Percentiles rank a stretch among this genome's conserved stretches.
These are phyloP conservation scores for Periconia digitata DNA, from an alignment of 2,329 filamentous ascomycete genomes.

Conservation along the genomic window DNA sequence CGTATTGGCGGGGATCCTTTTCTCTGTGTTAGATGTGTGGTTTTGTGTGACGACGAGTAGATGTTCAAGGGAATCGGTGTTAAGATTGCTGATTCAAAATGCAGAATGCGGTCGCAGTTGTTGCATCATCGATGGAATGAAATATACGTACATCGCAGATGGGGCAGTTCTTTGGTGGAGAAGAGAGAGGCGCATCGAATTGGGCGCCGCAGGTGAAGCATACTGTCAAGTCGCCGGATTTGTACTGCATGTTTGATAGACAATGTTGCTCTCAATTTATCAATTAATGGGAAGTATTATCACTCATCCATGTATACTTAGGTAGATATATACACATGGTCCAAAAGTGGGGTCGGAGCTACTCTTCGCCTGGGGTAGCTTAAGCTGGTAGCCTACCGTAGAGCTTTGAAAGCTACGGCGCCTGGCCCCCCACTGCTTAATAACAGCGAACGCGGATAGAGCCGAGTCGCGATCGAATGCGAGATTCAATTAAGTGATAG, in stretches of 20 bases:
- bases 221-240: slow-evolving; percentile 53
- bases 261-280: no score
- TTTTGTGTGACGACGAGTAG: background rate
- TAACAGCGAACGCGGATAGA: slow-evolving; percentile 1
- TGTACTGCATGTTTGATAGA: slow-evolving; percentile 31
- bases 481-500: background rate
- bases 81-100: background rate
- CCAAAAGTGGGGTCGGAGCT: slow-evolving; percentile 5
- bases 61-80: background rate
- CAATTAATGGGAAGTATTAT: no score
- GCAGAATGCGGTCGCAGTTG: background rate
- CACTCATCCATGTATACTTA: background rate
- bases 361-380: background rate
- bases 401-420: background rate
- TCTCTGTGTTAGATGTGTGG: slow-evolving; percentile 6
- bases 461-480: background rate
- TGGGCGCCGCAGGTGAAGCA: slow-evolving; percentile 73
- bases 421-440: slow-evolving; percentile 10
- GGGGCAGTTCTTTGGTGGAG: slow-evolving; percentile 58
- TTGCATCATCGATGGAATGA: background rate
- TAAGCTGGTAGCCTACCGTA: background rate
- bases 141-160: slow-evolving; percentile 66
- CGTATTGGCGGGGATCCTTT: slow-evolving; percentile 66
- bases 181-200: slow-evolving; percentile 57
- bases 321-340: background rate